Percentiles rank a stretch among this genome's conserved stretches.
Conservation (phyloP, 208 protist genomes). For the Trichomonas gallinae region DNA sequence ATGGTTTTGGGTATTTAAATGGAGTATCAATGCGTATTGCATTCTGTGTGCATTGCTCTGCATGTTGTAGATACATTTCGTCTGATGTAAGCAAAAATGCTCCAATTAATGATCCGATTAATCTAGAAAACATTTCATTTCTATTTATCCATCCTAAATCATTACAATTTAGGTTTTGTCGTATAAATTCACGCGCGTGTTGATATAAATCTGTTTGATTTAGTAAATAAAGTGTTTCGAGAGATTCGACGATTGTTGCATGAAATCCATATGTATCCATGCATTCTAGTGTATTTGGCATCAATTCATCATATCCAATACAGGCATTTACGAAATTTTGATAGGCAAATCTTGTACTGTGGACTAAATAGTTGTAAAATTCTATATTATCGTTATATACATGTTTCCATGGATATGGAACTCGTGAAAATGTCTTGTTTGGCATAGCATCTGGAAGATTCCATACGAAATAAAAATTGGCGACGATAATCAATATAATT, state of each 20-base stretch:
- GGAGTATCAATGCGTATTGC: background rate
- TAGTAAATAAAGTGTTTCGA: background rate
- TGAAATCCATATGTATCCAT: background rate
- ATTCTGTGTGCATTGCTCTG: background rate
- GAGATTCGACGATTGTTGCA: background rate
- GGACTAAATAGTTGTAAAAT: background rate
- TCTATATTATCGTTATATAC: background rate
- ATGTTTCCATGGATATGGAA: background rate
- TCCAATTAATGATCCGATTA: background rate
- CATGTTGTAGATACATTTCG: background rate
- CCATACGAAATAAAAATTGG: background rate
- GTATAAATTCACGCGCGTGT: background rate
- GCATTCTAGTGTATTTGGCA: background rate
- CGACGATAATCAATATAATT: background rate
- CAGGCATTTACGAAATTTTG: background rate
- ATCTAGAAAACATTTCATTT: background rate
- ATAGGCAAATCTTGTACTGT: background rate
- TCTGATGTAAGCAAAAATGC: background rate
- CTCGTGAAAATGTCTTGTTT: background rate
- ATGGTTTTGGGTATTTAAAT: background rate
- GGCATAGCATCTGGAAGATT: background rate
- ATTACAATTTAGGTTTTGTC: background rate
- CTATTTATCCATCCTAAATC: background rate
- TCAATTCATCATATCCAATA: background rate
- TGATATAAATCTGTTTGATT: background rate